phyloP scores from a whole-genome alignment of 1,284 basidiomycete species.

The Ceratobasidium sp. region DNA sequence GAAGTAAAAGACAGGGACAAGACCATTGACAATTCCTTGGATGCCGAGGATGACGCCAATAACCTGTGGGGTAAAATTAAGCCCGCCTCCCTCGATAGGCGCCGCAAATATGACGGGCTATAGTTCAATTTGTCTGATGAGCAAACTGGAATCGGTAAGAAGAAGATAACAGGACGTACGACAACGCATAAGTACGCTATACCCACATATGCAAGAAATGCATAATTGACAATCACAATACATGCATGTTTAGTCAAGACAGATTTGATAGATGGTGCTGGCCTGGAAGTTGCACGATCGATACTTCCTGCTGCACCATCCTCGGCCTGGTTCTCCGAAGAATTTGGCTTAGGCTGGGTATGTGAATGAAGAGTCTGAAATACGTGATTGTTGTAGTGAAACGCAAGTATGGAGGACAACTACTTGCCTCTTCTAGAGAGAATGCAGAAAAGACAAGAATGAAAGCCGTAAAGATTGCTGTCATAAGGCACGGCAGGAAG shows the following conservation, averaged over 20 bases:
- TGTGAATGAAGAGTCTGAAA: neutral
- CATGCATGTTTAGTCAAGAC: conserved; percentile 30
- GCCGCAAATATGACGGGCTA: conserved; percentile 47
- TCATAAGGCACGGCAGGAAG: conserved; percentile 49
- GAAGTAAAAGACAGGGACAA: no score
- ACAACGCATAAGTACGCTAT: neutral
- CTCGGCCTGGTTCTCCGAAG: neutral
- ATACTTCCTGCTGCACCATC: conserved; percentile 16
- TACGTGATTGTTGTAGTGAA: neutral
- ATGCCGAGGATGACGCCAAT: conserved; percentile 46
- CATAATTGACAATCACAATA: conserved; percentile 38
- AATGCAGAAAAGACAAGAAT: conserved; percentile 20
- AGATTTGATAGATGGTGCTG: neutral
- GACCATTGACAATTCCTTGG: conserved; percentile 44
- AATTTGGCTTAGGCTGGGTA: neutral
- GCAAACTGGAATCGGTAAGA: neutral
- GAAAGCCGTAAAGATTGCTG: conserved; percentile 17
- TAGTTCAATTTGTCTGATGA: neutral
- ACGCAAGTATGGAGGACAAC: neutral
- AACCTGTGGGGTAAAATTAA: conserved; percentile 39
- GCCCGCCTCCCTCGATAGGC: conserved; percentile 45
- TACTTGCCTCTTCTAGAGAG: conserved; percentile 36
- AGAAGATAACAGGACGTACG: neutral
- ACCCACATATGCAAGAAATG: neutral
- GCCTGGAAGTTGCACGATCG: no score